A percentile compares a stretch with the other conserved stretches of the same genome.
phyloP scores from a whole-genome alignment of 345 rosid genomes.

The Chamaenerion angustifolium region DNA sequence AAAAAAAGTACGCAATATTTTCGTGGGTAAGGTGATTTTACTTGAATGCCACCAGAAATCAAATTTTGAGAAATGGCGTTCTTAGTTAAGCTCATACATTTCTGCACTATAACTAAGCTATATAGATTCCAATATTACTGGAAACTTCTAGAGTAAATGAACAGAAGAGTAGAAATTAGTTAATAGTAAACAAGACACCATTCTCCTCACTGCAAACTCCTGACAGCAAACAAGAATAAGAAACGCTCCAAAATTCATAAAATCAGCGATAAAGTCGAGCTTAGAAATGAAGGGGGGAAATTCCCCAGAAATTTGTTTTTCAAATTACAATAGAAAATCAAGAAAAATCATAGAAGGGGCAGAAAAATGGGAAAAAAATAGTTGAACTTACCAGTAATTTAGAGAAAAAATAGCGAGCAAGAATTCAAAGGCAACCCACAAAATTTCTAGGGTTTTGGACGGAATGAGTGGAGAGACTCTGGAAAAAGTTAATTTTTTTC shows the following conservation, averaged over 20 bases:
- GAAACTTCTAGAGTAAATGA: neutral
- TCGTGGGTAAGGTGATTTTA: neutral
- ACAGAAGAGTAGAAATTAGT: neutral
- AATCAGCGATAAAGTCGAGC: neutral
- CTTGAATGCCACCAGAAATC: neutral
- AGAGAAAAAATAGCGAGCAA: conserved; percentile 1
- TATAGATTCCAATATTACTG: neutral
- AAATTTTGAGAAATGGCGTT: neutral
- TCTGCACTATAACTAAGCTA: conserved; percentile 1
- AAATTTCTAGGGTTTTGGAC: too few relatives aligned
- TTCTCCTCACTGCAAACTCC: too few relatives aligned
- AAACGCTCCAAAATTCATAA: too few relatives aligned
- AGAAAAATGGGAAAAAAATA: neutral
- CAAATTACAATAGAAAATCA: conserved; percentile 3
- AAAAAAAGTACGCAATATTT: neutral
- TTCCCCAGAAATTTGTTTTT: conserved; percentile 1
- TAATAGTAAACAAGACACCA: too few relatives aligned
- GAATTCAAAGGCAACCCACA: too few relatives aligned
- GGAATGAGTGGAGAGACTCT: too few relatives aligned
- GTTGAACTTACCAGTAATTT: conserved; percentile 21
- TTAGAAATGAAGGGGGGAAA: conserved; percentile 2
- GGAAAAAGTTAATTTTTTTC: too few relatives aligned
- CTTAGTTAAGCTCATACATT: neutral
- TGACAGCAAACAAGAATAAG: too few relatives aligned
- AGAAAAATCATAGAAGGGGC: conserved; percentile 4